Conservation (phyloP, 164 flowering plant species). For the Macadamia tetraphylla region DNA sequence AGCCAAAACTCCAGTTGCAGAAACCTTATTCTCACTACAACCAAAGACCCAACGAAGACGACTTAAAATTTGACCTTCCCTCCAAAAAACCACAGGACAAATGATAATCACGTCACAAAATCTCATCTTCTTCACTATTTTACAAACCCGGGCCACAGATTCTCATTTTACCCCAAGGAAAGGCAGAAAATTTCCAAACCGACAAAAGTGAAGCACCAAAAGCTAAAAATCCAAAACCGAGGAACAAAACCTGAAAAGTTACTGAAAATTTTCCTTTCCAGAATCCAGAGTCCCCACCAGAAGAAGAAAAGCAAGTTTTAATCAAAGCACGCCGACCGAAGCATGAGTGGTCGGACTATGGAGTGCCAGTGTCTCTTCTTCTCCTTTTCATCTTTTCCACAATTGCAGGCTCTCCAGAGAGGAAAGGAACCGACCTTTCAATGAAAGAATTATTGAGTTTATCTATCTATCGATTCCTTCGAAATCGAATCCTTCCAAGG, state of each 20-base stretch:
- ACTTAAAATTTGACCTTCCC: conserved; percentile 4
- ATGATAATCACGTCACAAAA: not conserved
- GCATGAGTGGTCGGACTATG: conserved; percentile 25
- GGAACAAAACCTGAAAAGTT: conserved; percentile 50
- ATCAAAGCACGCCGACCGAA: conserved; percentile 53
- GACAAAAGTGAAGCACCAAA: conserved; percentile 21
- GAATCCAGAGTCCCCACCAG: conserved; percentile 21
- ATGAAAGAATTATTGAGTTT: conserved; percentile 18
- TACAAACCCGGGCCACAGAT: not conserved
- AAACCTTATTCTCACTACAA: conserved; percentile 6
- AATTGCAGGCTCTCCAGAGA: not conserved
- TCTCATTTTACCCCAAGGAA: not conserved
- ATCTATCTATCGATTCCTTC: conserved; percentile 10
- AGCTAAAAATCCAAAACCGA: conserved; percentile 35
- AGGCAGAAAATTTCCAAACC: not conserved
- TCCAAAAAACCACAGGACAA: conserved; percentile 1
- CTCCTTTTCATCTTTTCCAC: conserved; percentile 13
- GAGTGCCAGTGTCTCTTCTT: conserved; percentile 10
- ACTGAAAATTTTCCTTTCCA: conserved; percentile 33
- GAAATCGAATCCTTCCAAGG: not conserved
- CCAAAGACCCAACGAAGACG: not conserved
- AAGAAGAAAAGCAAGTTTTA: conserved; percentile 21
- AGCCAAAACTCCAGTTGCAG: conserved; percentile 4
- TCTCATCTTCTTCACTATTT: not conserved
- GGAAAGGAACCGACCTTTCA: conserved; percentile 64